Evolutionary conservation across 139 green algal genomes (phyloP).

Genomic region (Nannochloris sp.): DNA sequence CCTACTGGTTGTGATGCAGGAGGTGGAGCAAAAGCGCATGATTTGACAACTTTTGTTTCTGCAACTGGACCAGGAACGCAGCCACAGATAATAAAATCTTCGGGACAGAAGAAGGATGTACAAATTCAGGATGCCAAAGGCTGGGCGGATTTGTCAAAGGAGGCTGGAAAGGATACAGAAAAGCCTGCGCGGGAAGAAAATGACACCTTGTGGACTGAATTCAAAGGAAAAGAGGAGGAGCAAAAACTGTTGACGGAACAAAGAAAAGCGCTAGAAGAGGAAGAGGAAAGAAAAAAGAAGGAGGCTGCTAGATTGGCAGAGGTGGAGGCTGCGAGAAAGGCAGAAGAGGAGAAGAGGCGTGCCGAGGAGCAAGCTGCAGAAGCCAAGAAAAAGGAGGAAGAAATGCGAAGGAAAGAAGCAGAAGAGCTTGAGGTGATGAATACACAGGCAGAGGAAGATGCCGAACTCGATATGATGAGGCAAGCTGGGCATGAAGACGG

Average conservation of each 20-base stretch:
- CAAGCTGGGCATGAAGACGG: slow-evolving; percentile 5
- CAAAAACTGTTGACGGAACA: slow-evolving; percentile 34
- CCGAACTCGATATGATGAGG: background rate
- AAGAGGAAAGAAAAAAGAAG: background rate
- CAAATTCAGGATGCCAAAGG: slow-evolving; percentile 31
- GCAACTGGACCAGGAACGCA: slow-evolving; percentile 26
- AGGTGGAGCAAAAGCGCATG: slow-evolving; percentile 2
- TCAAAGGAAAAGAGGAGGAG: slow-evolving; percentile 29
- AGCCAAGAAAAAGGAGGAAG: slow-evolving; percentile 7
- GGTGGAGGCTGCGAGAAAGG: background rate
- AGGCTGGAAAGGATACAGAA: background rate
- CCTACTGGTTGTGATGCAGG: background rate
- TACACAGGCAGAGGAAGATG: slow-evolving; percentile 3
- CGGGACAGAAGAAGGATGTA: slow-evolving; percentile 35
- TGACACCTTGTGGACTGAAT: slow-evolving; percentile 39
- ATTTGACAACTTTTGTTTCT: slow-evolving; percentile 41
- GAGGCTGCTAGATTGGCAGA: background rate
- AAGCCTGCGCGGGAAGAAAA: slow-evolving; percentile 10
- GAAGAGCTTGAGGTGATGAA: slow-evolving; percentile 5
- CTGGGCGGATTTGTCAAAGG: slow-evolving; percentile 29
- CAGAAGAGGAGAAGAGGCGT: background rate
- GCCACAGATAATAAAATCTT: slow-evolving; percentile 29
- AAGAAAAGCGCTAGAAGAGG: slow-evolving; percentile 36
- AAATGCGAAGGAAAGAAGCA: background rate
- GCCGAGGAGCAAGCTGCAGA: background rate